These are phyloP conservation scores for Cardamine resedifolia DNA, from an alignment of 345 rosid species.

Conservation along the genomic window DNA sequence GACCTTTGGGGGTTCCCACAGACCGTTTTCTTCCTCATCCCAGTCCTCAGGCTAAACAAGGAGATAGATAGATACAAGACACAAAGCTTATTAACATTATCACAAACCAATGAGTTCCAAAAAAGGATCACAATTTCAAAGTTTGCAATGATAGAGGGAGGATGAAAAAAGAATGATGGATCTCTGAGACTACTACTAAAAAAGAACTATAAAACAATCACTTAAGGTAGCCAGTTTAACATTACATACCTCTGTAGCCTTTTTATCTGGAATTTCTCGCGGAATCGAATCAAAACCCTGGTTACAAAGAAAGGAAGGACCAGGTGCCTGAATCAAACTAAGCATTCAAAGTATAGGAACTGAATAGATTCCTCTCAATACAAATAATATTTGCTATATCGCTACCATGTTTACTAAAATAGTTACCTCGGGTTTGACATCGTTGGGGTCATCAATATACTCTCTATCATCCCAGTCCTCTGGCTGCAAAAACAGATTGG, in stretches of 20 bases:
- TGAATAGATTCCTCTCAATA: neutral
- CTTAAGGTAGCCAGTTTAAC: neutral
- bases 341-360: neutral
- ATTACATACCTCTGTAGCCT: constrained; percentile 56
- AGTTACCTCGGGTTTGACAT: constrained; percentile 76
- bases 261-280: constrained; percentile 62
- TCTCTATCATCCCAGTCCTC: constrained; percentile 94
- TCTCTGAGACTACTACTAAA: constrained; percentile 17
- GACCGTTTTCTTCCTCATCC: constrained; percentile 77
- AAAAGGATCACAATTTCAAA: neutral
- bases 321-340: constrained; percentile 13
- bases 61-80: constrained; percentile 13
- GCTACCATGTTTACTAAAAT: constrained; percentile 16
- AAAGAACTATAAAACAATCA: neutral
- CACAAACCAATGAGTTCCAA: constrained; percentile 15
- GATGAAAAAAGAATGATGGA: neutral
- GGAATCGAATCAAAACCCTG: constrained; percentile 69
- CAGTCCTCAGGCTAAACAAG: constrained; percentile 62
- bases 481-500: constrained; percentile 51
- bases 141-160: neutral
- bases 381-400: neutral
- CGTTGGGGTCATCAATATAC: constrained; percentile 80
- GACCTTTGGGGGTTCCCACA: constrained; percentile 65
- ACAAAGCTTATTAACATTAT: constrained; percentile 20
- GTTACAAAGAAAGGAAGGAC: constrained; percentile 20